A percentile compares a stretch with the other conserved stretches of the same genome.
Conservation (phyloP, 495 filamentous ascomycete genomes). For the Podospora sp. region DNA sequence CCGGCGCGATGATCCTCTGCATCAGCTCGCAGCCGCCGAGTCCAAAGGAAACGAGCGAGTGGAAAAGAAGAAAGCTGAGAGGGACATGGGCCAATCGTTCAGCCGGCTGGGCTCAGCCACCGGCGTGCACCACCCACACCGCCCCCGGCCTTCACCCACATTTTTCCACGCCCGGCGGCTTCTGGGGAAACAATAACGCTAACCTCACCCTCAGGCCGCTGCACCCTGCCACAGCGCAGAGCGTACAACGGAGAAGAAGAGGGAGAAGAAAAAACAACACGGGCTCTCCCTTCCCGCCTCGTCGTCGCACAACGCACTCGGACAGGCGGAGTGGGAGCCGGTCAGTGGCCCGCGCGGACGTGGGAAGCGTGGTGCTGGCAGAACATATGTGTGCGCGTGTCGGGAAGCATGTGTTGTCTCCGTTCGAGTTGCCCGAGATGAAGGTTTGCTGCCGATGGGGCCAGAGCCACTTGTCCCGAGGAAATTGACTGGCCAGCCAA, state of each 20-base stretch:
- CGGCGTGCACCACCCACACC: slow-evolving; percentile 30
- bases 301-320: slow-evolving; percentile 17
- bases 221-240: not conserved
- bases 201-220: slow-evolving; percentile 27
- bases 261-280: slow-evolving; percentile 8
- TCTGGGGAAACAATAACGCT: slow-evolving; percentile 16
- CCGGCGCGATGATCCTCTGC: slow-evolving; percentile 1
- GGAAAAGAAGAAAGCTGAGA: slow-evolving; percentile 20
- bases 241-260: not conserved
- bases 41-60: not conserved
- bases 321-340: slow-evolving; percentile 2
- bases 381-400: slow-evolving; percentile 7
- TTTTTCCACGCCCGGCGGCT: slow-evolving; percentile 15
- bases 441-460: not conserved
- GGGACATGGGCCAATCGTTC: slow-evolving; percentile 28
- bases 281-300: slow-evolving; percentile 19
- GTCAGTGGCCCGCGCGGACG: slow-evolving; percentile 5
- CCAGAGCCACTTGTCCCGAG: slow-evolving; percentile 15
- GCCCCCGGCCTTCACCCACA: slow-evolving; percentile 31
- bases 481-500: slow-evolving; percentile 9
- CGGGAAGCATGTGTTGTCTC: slow-evolving; percentile 13
- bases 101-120: slow-evolving; percentile 32
- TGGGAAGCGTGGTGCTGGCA: slow-evolving; percentile 7
- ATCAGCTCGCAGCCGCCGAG: not conserved
- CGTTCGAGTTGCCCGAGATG: slow-evolving; percentile 3